A percentile compares a stretch with the other conserved stretches of the same genome.
phyloP scores from a whole-genome alignment of 805 yeast species.

The Wickerhamiella siamensis region DNA sequence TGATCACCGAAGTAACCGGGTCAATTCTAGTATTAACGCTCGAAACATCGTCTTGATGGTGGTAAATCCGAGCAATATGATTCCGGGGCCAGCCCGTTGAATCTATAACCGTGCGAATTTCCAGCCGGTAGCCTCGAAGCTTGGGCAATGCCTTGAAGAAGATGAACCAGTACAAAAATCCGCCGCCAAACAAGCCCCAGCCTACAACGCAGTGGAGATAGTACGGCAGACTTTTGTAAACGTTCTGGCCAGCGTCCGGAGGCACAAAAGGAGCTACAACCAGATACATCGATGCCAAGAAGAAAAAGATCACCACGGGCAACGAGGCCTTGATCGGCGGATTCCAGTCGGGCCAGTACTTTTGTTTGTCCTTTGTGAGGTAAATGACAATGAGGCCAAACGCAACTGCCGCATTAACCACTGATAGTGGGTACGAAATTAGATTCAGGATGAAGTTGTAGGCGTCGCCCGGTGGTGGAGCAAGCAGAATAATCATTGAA shows the following conservation, averaged over 20 bases:
- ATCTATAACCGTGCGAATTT: conserved; percentile 6
- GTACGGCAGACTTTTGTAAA: conserved; percentile 59
- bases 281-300: conserved; percentile 49
- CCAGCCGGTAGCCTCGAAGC: conserved; percentile 19
- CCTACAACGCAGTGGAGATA: conserved; percentile 73
- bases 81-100: conserved; percentile 1
- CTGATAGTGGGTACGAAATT: conserved; percentile 69
- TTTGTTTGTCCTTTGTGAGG: conserved; percentile 26
- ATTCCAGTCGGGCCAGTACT: conserved; percentile 36
- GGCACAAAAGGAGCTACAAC: conserved; percentile 70
- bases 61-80: background rate
- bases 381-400: conserved; percentile 47
- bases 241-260: conserved; percentile 50
- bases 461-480: conserved; percentile 81
- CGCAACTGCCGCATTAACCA: conserved; percentile 53
- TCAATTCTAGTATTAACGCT: background rate
- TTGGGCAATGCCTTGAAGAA: conserved; percentile 49
- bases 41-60: background rate
- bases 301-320: conserved; percentile 50
- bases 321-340: conserved; percentile 58
- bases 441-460: conserved; percentile 67
- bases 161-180: conserved; percentile 44
- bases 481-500: conserved; percentile 57
- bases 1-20: background rate
- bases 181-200: conserved; percentile 55